These are phyloP conservation scores for Hibiscus trionum DNA, from an alignment of 345 rosid genomes.

Conservation along the genomic window DNA sequence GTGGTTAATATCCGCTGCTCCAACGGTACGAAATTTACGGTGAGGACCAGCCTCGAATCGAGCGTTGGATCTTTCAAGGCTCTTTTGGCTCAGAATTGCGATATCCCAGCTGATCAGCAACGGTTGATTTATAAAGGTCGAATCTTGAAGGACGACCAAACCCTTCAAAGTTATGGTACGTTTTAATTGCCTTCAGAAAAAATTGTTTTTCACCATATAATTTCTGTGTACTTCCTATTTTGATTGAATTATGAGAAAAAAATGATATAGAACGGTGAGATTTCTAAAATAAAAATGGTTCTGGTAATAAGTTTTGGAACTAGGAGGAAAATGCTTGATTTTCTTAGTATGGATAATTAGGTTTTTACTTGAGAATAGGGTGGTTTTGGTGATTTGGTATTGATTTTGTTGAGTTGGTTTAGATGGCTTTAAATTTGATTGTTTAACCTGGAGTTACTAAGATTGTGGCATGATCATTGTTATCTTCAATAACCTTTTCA, in stretches of 20 bases:
- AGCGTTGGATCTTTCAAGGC: slow-evolving; percentile 52
- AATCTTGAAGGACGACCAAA: slow-evolving; percentile 70
- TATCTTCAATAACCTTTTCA: not conserved
- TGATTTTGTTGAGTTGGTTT: not conserved
- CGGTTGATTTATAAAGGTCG: slow-evolving; percentile 83
- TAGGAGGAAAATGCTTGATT: not conserved
- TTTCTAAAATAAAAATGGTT: not conserved
- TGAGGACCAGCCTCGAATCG: slow-evolving; percentile 38
- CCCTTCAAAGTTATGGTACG: slow-evolving; percentile 65
- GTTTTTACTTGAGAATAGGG: not conserved
- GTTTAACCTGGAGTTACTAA: too few relatives aligned
- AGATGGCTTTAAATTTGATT: too few relatives aligned
- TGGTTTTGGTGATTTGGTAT: not conserved
- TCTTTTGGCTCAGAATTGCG: slow-evolving; percentile 53
- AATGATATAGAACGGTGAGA: not conserved
- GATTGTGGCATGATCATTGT: too few relatives aligned
- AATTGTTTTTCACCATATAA: not conserved
- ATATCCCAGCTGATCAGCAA: slow-evolving; percentile 70
- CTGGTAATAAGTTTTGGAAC: not conserved
- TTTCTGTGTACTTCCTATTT: not conserved
- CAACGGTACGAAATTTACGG: slow-evolving; percentile 52
- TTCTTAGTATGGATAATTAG: not conserved
- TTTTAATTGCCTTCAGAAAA: not conserved
- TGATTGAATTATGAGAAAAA: not conserved
- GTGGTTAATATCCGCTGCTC: slow-evolving; percentile 55